Percentiles rank a stretch among this genome's conserved stretches.
These are phyloP conservation scores for Hyaloscypha hepaticicola DNA, from an alignment of 495 filamentous ascomycete genomes.

Conservation along the genomic window DNA sequence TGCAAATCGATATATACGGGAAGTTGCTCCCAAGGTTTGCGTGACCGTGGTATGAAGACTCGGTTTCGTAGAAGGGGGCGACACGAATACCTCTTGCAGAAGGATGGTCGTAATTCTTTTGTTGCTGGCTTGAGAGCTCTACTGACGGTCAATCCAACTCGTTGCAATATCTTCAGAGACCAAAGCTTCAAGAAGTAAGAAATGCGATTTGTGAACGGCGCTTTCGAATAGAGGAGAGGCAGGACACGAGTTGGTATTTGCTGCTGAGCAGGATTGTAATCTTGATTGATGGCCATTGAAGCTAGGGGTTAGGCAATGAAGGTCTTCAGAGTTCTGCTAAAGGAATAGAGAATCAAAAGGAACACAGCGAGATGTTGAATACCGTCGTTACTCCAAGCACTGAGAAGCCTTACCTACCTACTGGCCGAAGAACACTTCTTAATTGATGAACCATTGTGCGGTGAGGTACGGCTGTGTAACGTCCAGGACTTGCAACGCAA, in stretches of 20 bases:
- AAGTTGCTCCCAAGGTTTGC: conserved; percentile 30
- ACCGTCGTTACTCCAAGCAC: background rate
- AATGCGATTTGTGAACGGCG: background rate
- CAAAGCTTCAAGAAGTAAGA: background rate
- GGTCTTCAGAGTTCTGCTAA: background rate
- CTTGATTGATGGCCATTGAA: background rate
- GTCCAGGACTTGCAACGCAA: too few relatives aligned
- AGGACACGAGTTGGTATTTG: background rate
- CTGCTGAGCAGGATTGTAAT: background rate
- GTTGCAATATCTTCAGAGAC: background rate
- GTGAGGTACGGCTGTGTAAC: too few relatives aligned
- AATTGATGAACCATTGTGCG: too few relatives aligned
- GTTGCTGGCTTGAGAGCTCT: background rate
- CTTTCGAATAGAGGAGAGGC: background rate
- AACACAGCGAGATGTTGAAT: background rate
- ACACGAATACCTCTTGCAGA: conserved; percentile 35
- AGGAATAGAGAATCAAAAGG: background rate
- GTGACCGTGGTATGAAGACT: conserved; percentile 38
- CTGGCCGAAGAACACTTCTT: background rate
- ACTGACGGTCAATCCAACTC: background rate
- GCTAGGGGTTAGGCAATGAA: background rate
- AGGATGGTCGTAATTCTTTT: conserved; percentile 31
- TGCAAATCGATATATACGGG: conserved; percentile 42
- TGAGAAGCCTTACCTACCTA: background rate
- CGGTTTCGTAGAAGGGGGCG: conserved; percentile 35